Conservation (phyloP, 169 alveolate genomes). For the Plasmodium vivax region DNA sequence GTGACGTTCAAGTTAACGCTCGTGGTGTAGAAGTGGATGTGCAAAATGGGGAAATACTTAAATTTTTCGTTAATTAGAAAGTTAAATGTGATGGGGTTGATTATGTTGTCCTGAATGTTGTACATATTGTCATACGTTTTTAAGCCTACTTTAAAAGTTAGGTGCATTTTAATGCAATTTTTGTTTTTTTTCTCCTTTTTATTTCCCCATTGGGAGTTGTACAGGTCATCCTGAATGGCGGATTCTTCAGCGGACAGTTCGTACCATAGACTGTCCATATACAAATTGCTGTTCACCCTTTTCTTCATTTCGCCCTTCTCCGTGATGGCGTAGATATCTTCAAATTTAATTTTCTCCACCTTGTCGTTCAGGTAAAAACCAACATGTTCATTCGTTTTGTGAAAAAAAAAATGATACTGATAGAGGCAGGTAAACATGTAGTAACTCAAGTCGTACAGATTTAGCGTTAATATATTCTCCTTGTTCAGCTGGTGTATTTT, state of each 20-base stretch:
- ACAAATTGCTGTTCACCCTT: neutral
- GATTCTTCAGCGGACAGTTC: slow-evolving; percentile 36
- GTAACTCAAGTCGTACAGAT: slow-evolving; percentile 55
- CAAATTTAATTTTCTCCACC: slow-evolving; percentile 19
- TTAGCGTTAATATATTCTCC: slow-evolving; percentile 62
- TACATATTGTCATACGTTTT: slow-evolving; percentile 74
- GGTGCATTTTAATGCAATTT: slow-evolving; percentile 14
- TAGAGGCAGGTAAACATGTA: slow-evolving; percentile 42
- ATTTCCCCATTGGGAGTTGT: neutral
- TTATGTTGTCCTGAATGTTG: slow-evolving; percentile 56
- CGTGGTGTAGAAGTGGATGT: slow-evolving; percentile 30
- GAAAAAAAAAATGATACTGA: slow-evolving; percentile 48
- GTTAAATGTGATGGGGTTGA: slow-evolving; percentile 40
- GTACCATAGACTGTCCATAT: slow-evolving; percentile 20
- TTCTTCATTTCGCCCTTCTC: neutral
- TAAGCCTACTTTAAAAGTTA: slow-evolving; percentile 42
- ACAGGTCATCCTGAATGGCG: neutral
- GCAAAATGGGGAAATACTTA: slow-evolving; percentile 41
- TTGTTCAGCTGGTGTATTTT: slow-evolving; percentile 66
- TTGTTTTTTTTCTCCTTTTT: neutral
- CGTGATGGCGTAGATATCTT: neutral
- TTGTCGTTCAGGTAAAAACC: slow-evolving; percentile 46
- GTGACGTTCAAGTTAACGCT: slow-evolving; percentile 54
- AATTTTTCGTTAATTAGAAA: slow-evolving; percentile 38
- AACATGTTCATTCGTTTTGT: slow-evolving; percentile 21